phyloP scores from a whole-genome alignment of 2,329 filamentous ascomycete genomes.

The Penicillium sp. region DNA sequence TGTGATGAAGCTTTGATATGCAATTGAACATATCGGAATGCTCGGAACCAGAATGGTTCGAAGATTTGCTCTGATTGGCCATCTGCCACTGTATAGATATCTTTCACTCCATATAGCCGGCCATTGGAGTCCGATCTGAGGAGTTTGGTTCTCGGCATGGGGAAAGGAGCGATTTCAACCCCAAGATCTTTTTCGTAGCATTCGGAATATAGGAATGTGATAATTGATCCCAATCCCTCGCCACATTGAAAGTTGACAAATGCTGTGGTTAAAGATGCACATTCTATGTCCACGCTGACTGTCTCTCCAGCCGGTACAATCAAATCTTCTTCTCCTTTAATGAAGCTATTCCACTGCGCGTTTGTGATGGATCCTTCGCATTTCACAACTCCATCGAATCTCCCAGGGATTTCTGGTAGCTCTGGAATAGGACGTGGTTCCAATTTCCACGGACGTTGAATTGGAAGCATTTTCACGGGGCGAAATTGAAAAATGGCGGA shows the following conservation, averaged over 20 bases:
- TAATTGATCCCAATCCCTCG: slow-evolving; percentile 5
- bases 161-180: slow-evolving; percentile 8
- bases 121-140: slow-evolving; percentile 5
- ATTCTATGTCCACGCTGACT: slow-evolving; percentile 15
- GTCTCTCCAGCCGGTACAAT: slow-evolving; percentile 1
- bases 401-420: slow-evolving; percentile 8
- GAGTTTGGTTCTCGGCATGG: slow-evolving; percentile 8
- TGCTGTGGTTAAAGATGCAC: slow-evolving; percentile 8
- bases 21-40: slow-evolving; percentile 16
- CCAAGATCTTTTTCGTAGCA: slow-evolving; percentile 24
- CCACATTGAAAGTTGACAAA: slow-evolving; percentile 13
- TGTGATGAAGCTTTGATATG: slow-evolving; percentile 1
- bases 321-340: neutral
- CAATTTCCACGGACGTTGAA: slow-evolving; percentile 13
- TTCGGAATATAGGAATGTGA: slow-evolving; percentile 22
- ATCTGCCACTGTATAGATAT: slow-evolving; percentile 5
- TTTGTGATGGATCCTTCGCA: slow-evolving; percentile 4
- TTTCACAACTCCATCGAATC: slow-evolving; percentile 11
- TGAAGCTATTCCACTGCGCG: slow-evolving; percentile 5
- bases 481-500: slow-evolving; percentile 7
- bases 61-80: slow-evolving; percentile 7
- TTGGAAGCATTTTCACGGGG: slow-evolving; percentile 18
- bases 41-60: slow-evolving; percentile 16
- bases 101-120: slow-evolving; percentile 9
- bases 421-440: slow-evolving; percentile 10